Evolutionary conservation across 176 grass and related monocot species (phyloP), one percentile per base, ranked within the genome.

Genomic region (Oryza australiensis): DNA sequence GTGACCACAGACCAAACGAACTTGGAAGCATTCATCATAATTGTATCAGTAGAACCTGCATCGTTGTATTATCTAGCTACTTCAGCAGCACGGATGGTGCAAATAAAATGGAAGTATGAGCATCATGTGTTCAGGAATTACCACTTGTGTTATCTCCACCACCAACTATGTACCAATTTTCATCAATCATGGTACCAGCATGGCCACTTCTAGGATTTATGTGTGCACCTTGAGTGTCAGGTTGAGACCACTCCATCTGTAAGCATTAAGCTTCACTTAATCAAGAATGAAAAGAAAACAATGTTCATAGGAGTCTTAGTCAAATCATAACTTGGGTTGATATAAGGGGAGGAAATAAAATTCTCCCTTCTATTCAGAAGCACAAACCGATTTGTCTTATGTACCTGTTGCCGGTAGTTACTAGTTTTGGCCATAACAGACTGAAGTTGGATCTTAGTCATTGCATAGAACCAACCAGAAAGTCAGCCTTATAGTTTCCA

Each of bases 161-260:
- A 55, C 96, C 96, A 87, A 98, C 96, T 69, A 98, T 95, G 71
- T 91, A 98, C 96, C 96, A 98, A 29, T 95, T 88, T 85, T 91
- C 96, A 33, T 88, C 76, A 66, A 95, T 87, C 66, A 78, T 81
- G 22, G 91, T 91, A 70, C 96, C 85, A 88, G 91, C 96, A 95
- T 98, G 96, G 42, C 96, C 96, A 49, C 96, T 94, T 81, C 96
- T 95, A 82, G 93, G 93, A 84, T 73, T 87, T 72, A 95, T 82
- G 82, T 95, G 80, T 66, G 84, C 87, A 70, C 96, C 96, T 85
- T 95, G 96, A 86, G 89, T 91, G 41, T 95, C 90, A 72, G 96
- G 96, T 80, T 88, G 93, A 82, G 96, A 95, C 96, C 96, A 98
- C 79, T 95, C 91, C 93, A 93, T 77, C 96, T 98, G 85, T 88